Conservation (phyloP, 306 rosid genomes). For the Trifolium fragiferum region DNA sequence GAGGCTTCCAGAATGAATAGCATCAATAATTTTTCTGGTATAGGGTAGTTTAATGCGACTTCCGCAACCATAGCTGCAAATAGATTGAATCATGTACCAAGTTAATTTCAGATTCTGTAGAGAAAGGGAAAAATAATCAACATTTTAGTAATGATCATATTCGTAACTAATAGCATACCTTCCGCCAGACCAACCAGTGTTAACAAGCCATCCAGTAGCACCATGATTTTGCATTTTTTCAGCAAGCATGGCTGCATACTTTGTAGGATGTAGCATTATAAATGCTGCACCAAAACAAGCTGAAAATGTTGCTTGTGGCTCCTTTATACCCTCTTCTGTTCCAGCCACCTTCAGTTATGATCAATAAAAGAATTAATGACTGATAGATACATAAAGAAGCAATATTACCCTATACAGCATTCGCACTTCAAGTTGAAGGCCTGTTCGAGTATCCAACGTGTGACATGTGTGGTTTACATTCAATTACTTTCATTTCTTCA, state of each 20-base stretch:
- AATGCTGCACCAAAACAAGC: conserved; percentile 98
- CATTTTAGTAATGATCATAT: background rate
- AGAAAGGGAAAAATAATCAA: background rate
- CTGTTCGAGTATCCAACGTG: background rate
- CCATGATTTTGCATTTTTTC: conserved; percentile 90
- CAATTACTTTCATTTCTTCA: background rate
- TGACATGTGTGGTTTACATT: background rate
- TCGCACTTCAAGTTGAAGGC: background rate
- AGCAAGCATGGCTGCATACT: conserved; percentile 86
- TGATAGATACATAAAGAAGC: background rate
- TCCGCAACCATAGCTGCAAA: conserved; percentile 73
- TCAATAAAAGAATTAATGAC: background rate
- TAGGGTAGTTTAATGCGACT: conserved; percentile 72
- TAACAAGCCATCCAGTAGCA: conserved; percentile 90
- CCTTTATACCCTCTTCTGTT: conserved; percentile 85
- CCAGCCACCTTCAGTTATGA: conserved; percentile 72
- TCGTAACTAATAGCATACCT: conserved; percentile 51
- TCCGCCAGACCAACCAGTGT: conserved; percentile 96
- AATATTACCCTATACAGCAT: background rate
- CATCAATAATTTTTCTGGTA: conserved; percentile 84
- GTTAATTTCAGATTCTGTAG: conserved; percentile 5
- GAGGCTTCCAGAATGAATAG: conserved; percentile 80
- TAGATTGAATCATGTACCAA: conserved; percentile 10
- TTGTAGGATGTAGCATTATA: conserved; percentile 88
- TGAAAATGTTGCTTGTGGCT: conserved; percentile 92